Percentiles rank a stretch among this genome's conserved stretches.
phyloP scores from a whole-genome alignment of 192 early-diverging fungal species.

The Mortierella claussenii region DNA sequence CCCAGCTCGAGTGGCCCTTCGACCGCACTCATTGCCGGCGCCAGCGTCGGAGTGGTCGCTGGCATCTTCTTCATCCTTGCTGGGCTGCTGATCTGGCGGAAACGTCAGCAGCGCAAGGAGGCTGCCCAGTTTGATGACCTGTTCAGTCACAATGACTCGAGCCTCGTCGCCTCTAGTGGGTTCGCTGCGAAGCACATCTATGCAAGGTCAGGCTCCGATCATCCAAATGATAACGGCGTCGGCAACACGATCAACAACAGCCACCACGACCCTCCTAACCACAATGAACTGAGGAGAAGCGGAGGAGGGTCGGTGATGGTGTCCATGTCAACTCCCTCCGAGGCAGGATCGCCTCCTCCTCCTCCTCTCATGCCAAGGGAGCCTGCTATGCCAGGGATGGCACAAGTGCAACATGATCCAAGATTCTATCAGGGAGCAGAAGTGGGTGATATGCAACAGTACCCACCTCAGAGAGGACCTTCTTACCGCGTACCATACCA shows the following conservation, averaged over 20 bases:
- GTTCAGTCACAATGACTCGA: background rate
- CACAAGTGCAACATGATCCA: too few species aligned
- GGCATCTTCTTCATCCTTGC: conserved; percentile 15
- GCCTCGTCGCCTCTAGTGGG: conserved; percentile 20
- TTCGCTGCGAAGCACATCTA: conserved; percentile 8
- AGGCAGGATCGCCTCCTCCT: too few species aligned
- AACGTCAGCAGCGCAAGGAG: conserved; percentile 9
- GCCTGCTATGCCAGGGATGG: too few species aligned
- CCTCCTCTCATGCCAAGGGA: too few species aligned
- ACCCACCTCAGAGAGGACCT: background rate
- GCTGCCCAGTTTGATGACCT: conserved; percentile 7
- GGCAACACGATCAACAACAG: background rate
- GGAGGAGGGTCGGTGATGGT: too few species aligned
- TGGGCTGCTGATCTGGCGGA: conserved; percentile 22
- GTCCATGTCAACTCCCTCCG: too few species aligned
- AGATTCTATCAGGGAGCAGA: too few species aligned
- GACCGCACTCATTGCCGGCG: conserved; percentile 1
- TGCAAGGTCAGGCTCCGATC: conserved; percentile 3
- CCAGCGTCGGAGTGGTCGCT: conserved; percentile 15
- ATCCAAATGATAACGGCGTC: background rate
- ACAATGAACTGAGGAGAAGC: too few species aligned
- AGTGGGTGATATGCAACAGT: too few species aligned
- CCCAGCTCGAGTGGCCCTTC: background rate
- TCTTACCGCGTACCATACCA: background rate
- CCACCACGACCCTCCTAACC: background rate